Conservation (phyloP, 1,284 basidiomycete species). For the Omphalotus olearius region DNA sequence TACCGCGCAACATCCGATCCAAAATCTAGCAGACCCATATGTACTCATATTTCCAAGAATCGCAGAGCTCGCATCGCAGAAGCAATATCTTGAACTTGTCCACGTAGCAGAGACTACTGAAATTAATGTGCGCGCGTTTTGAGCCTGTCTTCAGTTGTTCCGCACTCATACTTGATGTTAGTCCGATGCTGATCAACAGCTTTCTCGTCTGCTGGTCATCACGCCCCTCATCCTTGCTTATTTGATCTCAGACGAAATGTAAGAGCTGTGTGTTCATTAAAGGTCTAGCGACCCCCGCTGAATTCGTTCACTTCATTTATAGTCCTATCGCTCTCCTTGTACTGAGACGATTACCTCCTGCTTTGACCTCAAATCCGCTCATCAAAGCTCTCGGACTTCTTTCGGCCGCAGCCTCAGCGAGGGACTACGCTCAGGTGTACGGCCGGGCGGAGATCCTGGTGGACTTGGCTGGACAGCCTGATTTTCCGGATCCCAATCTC, state of each 20-base stretch:
- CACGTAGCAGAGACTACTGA: conserved; percentile 48
- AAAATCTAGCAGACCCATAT: conserved; percentile 29
- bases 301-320: conserved; percentile 5
- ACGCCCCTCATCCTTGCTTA: conserved; percentile 10
- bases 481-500: conserved; percentile 41
- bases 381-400: conserved; percentile 41
- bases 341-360: conserved; percentile 47
- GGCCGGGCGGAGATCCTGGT: conserved; percentile 39
- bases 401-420: conserved; percentile 44
- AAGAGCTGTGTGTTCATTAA: background rate
- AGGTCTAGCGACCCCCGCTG: background rate
- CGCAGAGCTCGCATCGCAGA: conserved; percentile 37
- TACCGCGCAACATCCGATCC: conserved; percentile 13
- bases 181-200: conserved; percentile 7
- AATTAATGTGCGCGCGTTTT: conserved; percentile 36
- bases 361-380: conserved; percentile 38
- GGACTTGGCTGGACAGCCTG: conserved; percentile 34
- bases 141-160: background rate
- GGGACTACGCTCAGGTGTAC: conserved; percentile 54
- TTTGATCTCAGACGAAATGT: conserved; percentile 8
- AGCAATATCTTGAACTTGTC: conserved; percentile 41
- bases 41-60: conserved; percentile 38
- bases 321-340: conserved; percentile 58
- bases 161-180: conserved; percentile 6
- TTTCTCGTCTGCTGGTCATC: conserved; percentile 6